Conservation (phyloP, 2,329 filamentous ascomycete species). For the Fusarium lyarnte region DNA sequence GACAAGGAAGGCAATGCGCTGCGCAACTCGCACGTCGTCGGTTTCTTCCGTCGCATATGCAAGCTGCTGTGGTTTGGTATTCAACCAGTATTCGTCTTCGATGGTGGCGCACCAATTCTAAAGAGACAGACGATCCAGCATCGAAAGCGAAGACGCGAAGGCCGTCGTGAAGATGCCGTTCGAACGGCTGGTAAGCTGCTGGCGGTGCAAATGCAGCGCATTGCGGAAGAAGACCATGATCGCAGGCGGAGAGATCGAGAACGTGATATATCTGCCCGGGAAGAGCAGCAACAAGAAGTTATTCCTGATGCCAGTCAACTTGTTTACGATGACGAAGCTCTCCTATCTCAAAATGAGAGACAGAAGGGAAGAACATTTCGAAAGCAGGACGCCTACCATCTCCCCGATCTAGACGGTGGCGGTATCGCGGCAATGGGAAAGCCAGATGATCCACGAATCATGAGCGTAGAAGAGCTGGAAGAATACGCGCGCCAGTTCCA, state of each 20-base stretch:
- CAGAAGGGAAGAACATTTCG: slow-evolving; percentile 79
- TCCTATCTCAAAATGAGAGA: slow-evolving; percentile 82
- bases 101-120: slow-evolving; percentile 89
- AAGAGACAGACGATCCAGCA: slow-evolving; percentile 90
- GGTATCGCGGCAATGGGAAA: slow-evolving; percentile 87
- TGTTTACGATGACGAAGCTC: slow-evolving; percentile 90
- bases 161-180: slow-evolving; percentile 89
- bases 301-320: slow-evolving; percentile 74
- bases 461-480: slow-evolving; percentile 94
- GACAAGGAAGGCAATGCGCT: slow-evolving; percentile 98
- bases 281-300: slow-evolving; percentile 67
- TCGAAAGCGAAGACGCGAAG: slow-evolving; percentile 83
- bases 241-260: slow-evolving; percentile 64
- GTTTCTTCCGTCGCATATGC: slow-evolving; percentile 98
- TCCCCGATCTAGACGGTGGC: slow-evolving; percentile 83
- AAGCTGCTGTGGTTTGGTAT: slow-evolving; percentile 98
- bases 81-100: slow-evolving; percentile 96
- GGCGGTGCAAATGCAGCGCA: slow-evolving; percentile 91
- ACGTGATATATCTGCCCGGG: slow-evolving; percentile 52
- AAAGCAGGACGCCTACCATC: slow-evolving; percentile 94
- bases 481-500: slow-evolving; percentile 94
- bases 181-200: slow-evolving; percentile 91
- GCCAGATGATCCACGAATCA: slow-evolving; percentile 92
- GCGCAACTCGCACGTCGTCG: slow-evolving; percentile 94
- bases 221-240: slow-evolving; percentile 84